Base-by-base conservation (phyloP, 768 basidiomycete species). In the Cytidiella melzeri region DNA sequence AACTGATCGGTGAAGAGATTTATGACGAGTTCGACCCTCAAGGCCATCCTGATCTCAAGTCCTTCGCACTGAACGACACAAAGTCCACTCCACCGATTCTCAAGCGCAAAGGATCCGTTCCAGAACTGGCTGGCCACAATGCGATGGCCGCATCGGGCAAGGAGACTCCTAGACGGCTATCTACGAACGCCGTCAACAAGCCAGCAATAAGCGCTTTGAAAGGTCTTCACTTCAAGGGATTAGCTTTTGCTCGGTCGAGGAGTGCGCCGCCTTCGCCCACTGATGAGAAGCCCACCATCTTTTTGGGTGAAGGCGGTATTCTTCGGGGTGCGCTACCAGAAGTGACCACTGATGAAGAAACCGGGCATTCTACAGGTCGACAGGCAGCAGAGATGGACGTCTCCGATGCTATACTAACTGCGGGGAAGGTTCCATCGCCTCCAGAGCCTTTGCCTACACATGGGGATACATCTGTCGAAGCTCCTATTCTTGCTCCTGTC, bases 1-100 rank as follows among this genome's bases (percentile, higher is more conserved):
- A 93, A 61, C 74, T 94, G 10, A 93, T 94, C 48, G 92, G 92
- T 12, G 90, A 93, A 67, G 92, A 93, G 59, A 92, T 94, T 45
- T 90, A 88, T 52, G 90, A 93, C 60, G 92, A 93, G 67, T 92
- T 89, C 61, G 91, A 92, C 60, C 75, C 77, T 10, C 79, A 88
- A 64, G 88, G 86, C 37, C 64, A 57, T 49, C 66, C 55, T 34
- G 61, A 57, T 56, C 56, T 61, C 39, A 61, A 30, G 12, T 59
- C 60, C 10, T 63, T 59, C 34, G 53, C 48, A 2, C 41, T 52
- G 10, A 54, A 59, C 15, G 39, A 45, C 7, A 7, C 30, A 18
- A 57, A 64, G 28, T 41, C 38, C 2, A 42, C 43, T 9, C 50
- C 55, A 5, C 23, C 51, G 0, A 26, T 58, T 19, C 47, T 56